Evolutionary conservation across 257 asterid genomes (phyloP), one percentile per base, ranked within the genome.

Genomic region (Ehretia macrophylla): DNA sequence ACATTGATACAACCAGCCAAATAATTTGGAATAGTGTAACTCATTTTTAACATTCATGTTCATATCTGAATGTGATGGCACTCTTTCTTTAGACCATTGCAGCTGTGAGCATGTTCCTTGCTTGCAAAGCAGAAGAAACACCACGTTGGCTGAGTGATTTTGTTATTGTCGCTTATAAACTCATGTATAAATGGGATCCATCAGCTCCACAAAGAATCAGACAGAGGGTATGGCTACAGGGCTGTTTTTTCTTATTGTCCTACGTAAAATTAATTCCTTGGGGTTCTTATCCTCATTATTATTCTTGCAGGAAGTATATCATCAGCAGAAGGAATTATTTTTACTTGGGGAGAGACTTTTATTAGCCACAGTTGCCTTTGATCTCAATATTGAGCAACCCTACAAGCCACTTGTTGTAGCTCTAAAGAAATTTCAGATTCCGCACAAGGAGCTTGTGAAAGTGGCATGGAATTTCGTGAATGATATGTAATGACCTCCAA

Each of bases 381-480:
- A 81, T 74, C 83, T 81, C 65, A 84, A 72, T 47, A 67, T 81
- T 27, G 82, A 84, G 51, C 83, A 76, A 57, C 92, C 87, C 40
- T 81, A 84, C 79, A 84, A 81, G 75, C 76, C 81, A 27, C 77
- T 84, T 47, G 79, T 81, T 69, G 71, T 74, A 19, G 87, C 82
- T 51, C 62, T 81, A 32, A 83, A 78, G 78, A 69, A 57, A 66
- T 57, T 80, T 69, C 75, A 66, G 63, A 72, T 74, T 66, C 59
- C 80, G 32, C 72, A 72, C 27, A 71, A 77, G 69, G 80, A 83
- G 64, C 35, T 81, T 35, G 67, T 66, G 23, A 81, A 74, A 78
- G 80, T 79, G 53, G 87, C 87, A 8, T 83, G 87, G 87, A 83
- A 83, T 70, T 78, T 76, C 63, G 87, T 83, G 67, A 81, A 83